phyloP scores from a whole-genome alignment of 2,329 filamentous ascomycete species.

The Ceratocystis eucalypticola region DNA sequence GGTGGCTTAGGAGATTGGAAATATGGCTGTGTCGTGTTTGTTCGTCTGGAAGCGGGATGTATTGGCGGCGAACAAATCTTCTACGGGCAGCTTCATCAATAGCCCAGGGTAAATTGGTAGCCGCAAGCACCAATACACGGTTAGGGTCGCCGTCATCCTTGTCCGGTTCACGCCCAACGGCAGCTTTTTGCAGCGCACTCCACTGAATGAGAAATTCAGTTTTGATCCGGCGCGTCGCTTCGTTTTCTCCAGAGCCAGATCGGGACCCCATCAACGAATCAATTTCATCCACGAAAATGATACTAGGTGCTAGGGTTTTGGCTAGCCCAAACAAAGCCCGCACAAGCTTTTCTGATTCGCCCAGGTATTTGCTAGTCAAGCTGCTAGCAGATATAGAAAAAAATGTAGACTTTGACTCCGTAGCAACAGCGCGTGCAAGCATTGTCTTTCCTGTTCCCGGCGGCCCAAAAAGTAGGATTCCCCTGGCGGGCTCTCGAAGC shows the following conservation, averaged over 20 bases:
- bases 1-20: conserved; percentile 64
- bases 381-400: conserved; percentile 94
- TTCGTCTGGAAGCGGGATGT: conserved; percentile 83
- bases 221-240: conserved; percentile 86
- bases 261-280: conserved; percentile 81
- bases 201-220: conserved; percentile 97
- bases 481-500: conserved; percentile 78
- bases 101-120: conserved; percentile 93
- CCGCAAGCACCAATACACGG: conserved; percentile 81
- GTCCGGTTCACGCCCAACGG: conserved; percentile 58
- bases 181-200: conserved; percentile 85
- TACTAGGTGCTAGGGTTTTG: conserved; percentile 76
- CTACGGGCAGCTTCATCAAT: conserved; percentile 91
- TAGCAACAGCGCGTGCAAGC: conserved; percentile 86
- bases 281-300: conserved; percentile 98
- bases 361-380: conserved; percentile 87
- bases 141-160: conserved; percentile 54
- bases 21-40: conserved; percentile 70
- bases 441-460: conserved; percentile 99
- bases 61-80: conserved; percentile 83
- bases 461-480: conserved; percentile 91
- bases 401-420: conserved; percentile 87
- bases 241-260: conserved; percentile 73
- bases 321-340: conserved; percentile 83
- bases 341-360: conserved; percentile 92